Base-by-base conservation (phyloP, 805 yeast genomes). In the Suhomyces faveliae region DNA sequence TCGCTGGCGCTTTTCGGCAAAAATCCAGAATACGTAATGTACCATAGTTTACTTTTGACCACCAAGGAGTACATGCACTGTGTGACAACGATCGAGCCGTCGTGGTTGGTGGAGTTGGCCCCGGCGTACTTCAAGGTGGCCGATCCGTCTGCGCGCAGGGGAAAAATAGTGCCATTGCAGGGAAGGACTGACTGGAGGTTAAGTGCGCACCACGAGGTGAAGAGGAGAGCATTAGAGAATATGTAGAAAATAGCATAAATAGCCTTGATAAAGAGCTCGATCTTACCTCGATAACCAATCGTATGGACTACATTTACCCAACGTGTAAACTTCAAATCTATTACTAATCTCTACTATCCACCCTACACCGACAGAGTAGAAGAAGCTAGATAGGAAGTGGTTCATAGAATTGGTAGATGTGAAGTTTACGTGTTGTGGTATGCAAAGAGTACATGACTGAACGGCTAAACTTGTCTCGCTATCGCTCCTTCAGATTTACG, bases 61-160 rank as follows among this genome's bases (percentile, higher is more conserved):
- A 79, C 87, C 12, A 83, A 84, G 60, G 98, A 92, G 73, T 94
- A 87, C 60, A 89, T 92, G 96, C 87, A 94, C 47, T 89, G 89
- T 56, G 84, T 86, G 23, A 86, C 91, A 13, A 78, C 79, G n/a
- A 81, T 94, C 29, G 90, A 89, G 44, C 87, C 96, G 0, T 76
- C 74, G 52, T 88, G 96, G 96, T 70, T 92, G 25, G 68, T 81
- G 41, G 79, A 85, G 64, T 66, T 64, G 41, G 89, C 91, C 6
- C 89, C 91, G 3, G 81, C 79, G 39, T 89, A 84, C 64, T 92
- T 85, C 74, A 80, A 80, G 59, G 77, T 74, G 13, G 77, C 83
- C 0, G 87, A 82, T 57, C 74, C 78, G 2, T 63, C 70, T 45
- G 69, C 77, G 40, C 80, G 83, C 58, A 79, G 77, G 54, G 69